A percentile compares a stretch with the other conserved stretches of the same genome.
Conservation (phyloP, 23 red algal species). For the Gracilaria gracilis region DNA sequence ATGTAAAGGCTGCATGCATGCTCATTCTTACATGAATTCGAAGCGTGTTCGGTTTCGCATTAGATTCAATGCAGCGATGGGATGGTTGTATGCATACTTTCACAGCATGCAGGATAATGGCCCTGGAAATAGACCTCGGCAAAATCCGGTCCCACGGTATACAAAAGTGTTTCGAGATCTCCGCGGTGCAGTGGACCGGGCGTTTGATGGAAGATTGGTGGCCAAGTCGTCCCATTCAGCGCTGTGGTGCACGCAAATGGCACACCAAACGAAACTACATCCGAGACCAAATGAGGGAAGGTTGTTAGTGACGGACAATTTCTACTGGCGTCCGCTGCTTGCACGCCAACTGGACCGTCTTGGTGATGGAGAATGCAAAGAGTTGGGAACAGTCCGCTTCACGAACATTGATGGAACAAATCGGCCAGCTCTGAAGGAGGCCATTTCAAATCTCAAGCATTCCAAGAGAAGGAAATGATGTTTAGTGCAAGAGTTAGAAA, state of each 20-base stretch:
- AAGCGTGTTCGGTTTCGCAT: not conserved
- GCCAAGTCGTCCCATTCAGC: not conserved
- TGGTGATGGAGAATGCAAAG: not conserved
- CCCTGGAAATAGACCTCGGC: too few relatives aligned
- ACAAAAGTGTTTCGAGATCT: not conserved
- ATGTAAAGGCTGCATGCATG: not conserved
- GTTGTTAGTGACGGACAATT: constrained; percentile 1
- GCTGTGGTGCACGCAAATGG: not conserved
- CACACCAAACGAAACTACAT: not conserved
- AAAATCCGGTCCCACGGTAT: too few relatives aligned
- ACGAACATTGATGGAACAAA: not conserved
- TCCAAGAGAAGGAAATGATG: not conserved
- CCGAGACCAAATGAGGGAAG: not conserved
- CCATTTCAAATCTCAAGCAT: not conserved
- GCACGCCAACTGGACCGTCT: not conserved
- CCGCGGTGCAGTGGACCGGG: not conserved
- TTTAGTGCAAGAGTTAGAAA: not conserved
- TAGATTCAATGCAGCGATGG: not conserved
- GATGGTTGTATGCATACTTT: not conserved
- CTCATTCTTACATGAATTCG: constrained; percentile 2
- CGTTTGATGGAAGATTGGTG: not conserved
- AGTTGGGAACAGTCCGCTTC: not conserved
- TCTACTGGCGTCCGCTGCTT: not conserved
- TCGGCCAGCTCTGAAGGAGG: not conserved
- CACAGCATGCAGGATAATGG: not conserved